phyloP scores from a whole-genome alignment of 2,329 filamentous ascomycete species.

The Sarocladiaceae sp. region DNA sequence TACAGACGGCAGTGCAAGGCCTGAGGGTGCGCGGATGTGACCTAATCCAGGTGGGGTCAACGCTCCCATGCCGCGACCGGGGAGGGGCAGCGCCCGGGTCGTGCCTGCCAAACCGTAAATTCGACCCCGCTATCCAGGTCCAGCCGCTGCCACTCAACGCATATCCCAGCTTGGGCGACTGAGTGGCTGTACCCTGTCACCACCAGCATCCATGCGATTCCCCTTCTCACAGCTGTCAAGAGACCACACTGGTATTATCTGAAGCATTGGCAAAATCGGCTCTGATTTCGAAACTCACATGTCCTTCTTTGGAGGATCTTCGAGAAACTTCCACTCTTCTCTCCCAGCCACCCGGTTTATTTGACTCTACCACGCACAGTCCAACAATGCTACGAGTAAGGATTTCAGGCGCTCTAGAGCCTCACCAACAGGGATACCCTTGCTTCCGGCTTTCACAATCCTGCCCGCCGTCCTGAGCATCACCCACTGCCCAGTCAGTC shows the following conservation, averaged over 20 bases:
- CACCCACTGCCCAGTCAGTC: neutral
- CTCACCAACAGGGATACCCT: neutral
- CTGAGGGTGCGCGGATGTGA: neutral
- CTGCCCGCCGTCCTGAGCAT: neutral
- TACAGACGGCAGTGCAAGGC: neutral
- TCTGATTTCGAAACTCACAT: neutral
- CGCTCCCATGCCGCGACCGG: neutral
- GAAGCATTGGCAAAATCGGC: too few relatives aligned
- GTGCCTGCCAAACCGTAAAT: conserved; percentile 1
- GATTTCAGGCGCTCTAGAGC: neutral
- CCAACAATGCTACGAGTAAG: neutral
- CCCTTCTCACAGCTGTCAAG: too few relatives aligned
- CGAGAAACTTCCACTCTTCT: neutral
- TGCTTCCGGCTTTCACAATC: neutral
- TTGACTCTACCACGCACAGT: neutral
- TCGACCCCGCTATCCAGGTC: neutral
- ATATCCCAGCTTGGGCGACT: too few relatives aligned
- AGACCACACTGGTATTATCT: neutral
- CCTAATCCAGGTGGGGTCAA: conserved; percentile 2
- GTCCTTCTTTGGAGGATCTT: too few relatives aligned
- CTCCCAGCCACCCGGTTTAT: neutral
- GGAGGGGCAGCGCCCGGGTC: neutral
- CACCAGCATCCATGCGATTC: too few relatives aligned
- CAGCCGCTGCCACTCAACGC: too few relatives aligned
- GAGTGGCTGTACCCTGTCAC: too few relatives aligned